phyloP scores from a whole-genome alignment of 257 asterid species.

The Rauvolfia tetraphylla region DNA sequence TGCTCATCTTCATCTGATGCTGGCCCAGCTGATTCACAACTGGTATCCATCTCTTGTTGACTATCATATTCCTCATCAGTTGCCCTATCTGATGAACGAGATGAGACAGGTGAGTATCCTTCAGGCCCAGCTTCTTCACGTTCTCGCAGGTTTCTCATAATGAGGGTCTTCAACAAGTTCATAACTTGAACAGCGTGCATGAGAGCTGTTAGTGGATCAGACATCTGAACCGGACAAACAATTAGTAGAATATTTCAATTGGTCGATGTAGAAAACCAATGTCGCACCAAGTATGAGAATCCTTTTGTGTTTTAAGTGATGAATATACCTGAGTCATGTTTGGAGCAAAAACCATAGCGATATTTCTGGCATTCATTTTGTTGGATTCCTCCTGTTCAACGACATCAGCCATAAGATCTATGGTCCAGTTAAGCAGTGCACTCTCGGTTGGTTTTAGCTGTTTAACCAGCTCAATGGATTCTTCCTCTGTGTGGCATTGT shows the following conservation, averaged over 20 bases:
- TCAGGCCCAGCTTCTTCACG: slow-evolving; percentile 58
- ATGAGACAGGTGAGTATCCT: slow-evolving; percentile 61
- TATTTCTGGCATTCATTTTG: slow-evolving; percentile 93
- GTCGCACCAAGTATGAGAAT: not conserved
- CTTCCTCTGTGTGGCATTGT: slow-evolving; percentile 25
- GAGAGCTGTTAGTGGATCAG: slow-evolving; percentile 93
- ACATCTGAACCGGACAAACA: slow-evolving; percentile 53
- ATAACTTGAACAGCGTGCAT: slow-evolving; percentile 99
- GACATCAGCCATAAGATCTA: slow-evolving; percentile 95
- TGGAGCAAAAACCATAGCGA: slow-evolving; percentile 97
- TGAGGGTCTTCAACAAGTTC: slow-evolving; percentile 88
- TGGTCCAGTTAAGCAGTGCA: slow-evolving; percentile 73
- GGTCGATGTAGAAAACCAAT: not conserved
- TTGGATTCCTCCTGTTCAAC: slow-evolving; percentile 87
- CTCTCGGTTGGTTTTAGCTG: slow-evolving; percentile 19
- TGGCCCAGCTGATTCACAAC: slow-evolving; percentile 58
- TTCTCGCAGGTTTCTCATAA: slow-evolving; percentile 64
- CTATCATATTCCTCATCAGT: slow-evolving; percentile 58
- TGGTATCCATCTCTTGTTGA: slow-evolving; percentile 70
- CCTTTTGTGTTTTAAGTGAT: not conserved
- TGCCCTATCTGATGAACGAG: slow-evolving; percentile 49
- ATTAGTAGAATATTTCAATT: slow-evolving; percentile 2
- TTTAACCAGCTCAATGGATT: slow-evolving; percentile 17
- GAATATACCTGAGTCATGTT: slow-evolving; percentile 83
- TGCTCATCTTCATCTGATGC: slow-evolving; percentile 48